Conservation (phyloP, 2,329 filamentous ascomycete species). For the Pyrenophora tritici-repentis region DNA sequence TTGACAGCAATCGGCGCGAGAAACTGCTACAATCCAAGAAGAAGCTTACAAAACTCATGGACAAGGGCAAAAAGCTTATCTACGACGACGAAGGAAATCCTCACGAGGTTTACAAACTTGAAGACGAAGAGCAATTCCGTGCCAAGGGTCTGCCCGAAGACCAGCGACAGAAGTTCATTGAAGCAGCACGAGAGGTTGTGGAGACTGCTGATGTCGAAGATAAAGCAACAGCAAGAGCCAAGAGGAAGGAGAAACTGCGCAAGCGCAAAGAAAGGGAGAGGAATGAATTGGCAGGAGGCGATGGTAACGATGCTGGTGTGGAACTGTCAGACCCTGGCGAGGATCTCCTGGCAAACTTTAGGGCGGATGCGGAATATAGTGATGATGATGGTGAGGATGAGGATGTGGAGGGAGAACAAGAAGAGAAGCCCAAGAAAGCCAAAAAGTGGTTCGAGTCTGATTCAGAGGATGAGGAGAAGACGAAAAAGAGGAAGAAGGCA, state of each 20-base stretch:
- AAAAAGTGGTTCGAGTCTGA: constrained; percentile 83
- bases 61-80: constrained; percentile 80
- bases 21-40: constrained; percentile 96
- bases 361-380: constrained; percentile 47
- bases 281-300: constrained; percentile 49
- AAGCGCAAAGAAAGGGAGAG: constrained; percentile 71
- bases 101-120: constrained; percentile 85
- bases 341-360: constrained; percentile 51
- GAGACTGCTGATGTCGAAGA: constrained; percentile 78
- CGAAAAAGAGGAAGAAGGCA: constrained; percentile 53
- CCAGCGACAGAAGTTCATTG: constrained; percentile 78
- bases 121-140: constrained; percentile 80
- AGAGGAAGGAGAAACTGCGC: constrained; percentile 75
- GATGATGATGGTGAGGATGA: constrained; percentile 48
- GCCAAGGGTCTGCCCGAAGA: constrained; percentile 74
- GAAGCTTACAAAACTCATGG: constrained; percentile 88
- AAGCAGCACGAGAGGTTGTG: constrained; percentile 73
- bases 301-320: constrained; percentile 24
- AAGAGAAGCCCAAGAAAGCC: constrained; percentile 62
- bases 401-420: constrained; percentile 50
- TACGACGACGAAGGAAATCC: constrained; percentile 92
- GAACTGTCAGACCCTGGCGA: constrained; percentile 40
- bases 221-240: constrained; percentile 78
- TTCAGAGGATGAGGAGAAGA: constrained; percentile 57
- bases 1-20: constrained; percentile 94